Evolutionary conservation across 495 filamentous ascomycete genomes (phyloP), one percentile per base, ranked within the genome.

Genomic region (Talaromyces ruber): DNA sequence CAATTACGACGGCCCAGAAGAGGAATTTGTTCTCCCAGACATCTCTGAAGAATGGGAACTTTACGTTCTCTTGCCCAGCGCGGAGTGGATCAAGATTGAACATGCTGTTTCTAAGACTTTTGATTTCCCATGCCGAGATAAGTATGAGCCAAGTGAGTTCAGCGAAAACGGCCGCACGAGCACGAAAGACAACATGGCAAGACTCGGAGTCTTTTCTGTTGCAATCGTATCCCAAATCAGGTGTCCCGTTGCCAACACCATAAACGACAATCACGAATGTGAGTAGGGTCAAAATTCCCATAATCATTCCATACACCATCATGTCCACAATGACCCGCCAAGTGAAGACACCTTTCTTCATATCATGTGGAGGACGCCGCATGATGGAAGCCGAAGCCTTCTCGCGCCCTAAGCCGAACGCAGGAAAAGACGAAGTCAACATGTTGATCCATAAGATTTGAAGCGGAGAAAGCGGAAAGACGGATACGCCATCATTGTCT

Each of bases 371-470:
- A 14, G 88, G 87, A 47, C 86, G 86, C 54, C 79, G 78, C 85
- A 91, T 87, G 53, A 91, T 81, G 61, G 89, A 85, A 6, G 78
- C 76, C 9, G 81, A 82, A 3, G 88, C 87, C 45, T 82, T 77
- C 70, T 91, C 89, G 9, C 87, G 82, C 5, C 89, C 87, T 6
- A 92, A 82, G 5, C 89, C 89, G 63, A 92, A 85, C 53, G 88
- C 89, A 0, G 88, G 84, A 69, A 91, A 85, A 2, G 84, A 87
- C 18, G 87, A 90, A 1, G 89, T 92, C 30, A 90, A 71, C 76
- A 92, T 85, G 71, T 90, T 92, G 64, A 90, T 86, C 88, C 88
- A 91, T 32, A 92, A 74, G 60, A 91, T 89, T 60, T 91, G 83
- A 6, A 92, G 77, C 22, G 89, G 88, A 3, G 86, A 84, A 47